These are phyloP conservation scores for Lentinula detonsa DNA, from an alignment of 768 basidiomycete species.

Conservation along the genomic window DNA sequence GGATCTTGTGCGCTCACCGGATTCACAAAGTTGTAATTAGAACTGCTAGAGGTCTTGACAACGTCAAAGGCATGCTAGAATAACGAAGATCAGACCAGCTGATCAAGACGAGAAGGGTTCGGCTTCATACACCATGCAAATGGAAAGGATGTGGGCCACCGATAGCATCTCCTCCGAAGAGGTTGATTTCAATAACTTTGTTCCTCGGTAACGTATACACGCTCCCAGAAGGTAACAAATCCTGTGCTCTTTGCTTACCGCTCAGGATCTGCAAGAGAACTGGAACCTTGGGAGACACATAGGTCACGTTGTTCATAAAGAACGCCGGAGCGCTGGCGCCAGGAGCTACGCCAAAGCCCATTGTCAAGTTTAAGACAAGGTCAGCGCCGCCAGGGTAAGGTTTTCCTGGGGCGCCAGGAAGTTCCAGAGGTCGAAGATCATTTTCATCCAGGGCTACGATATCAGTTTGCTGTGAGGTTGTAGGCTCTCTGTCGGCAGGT, in stretches of 20 bases:
- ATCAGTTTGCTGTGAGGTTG: neutral
- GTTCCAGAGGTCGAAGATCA: constrained; percentile 20
- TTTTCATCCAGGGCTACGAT: constrained; percentile 23
- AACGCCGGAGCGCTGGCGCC: constrained; percentile 15
- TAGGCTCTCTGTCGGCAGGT: constrained; percentile 22
- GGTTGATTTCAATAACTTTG: constrained; percentile 39
- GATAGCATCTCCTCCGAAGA: constrained; percentile 24
- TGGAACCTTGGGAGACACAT: constrained; percentile 25
- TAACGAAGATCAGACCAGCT: neutral
- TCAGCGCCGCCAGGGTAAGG: constrained; percentile 28
- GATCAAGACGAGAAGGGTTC: neutral
- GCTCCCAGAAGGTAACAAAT: constrained; percentile 18
- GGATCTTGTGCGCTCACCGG: constrained; percentile 24
- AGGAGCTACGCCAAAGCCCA: constrained; percentile 30
- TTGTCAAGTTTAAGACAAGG: constrained; percentile 16
- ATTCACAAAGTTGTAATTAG: constrained; percentile 32
- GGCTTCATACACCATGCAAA: constrained; percentile 23
- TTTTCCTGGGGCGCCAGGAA: constrained; percentile 23
- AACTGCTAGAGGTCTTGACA: constrained; percentile 25
- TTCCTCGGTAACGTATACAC: constrained; percentile 36
- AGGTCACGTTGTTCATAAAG: constrained; percentile 7
- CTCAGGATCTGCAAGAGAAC: constrained; percentile 28
- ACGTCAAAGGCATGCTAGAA: constrained; percentile 30
- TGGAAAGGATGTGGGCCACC: constrained; percentile 30
- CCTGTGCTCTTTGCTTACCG: constrained; percentile 20